A percentile compares a stretch with the other conserved stretches of the same genome.
Conservation (phyloP, 805 yeast species). For the Tetrapisispora pingtungensis region DNA sequence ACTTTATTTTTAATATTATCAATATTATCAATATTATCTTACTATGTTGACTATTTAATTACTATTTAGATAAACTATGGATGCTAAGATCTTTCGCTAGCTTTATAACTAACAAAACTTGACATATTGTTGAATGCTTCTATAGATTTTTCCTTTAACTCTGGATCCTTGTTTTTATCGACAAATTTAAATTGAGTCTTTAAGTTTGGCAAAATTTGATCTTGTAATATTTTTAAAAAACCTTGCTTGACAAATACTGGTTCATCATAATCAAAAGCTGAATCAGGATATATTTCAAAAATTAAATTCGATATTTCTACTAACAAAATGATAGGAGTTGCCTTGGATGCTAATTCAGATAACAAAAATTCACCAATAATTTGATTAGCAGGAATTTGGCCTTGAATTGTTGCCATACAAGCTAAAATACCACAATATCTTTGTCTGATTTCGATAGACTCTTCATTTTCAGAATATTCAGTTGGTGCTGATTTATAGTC, state of each 20-base stretch:
- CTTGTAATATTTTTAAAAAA: slow-evolving; percentile 35
- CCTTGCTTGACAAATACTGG: slow-evolving; percentile 52
- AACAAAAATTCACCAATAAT: slow-evolving; percentile 38
- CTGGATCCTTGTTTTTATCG: slow-evolving; percentile 52
- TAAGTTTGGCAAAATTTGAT: slow-evolving; percentile 36
- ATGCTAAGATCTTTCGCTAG: slow-evolving; percentile 29
- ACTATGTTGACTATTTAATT: neutral
- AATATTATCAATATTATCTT: neutral
- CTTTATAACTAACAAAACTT: slow-evolving; percentile 72
- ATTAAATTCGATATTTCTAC: slow-evolving; percentile 55
- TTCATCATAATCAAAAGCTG: slow-evolving; percentile 51
- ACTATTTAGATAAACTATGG: neutral
- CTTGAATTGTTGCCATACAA: slow-evolving; percentile 38
- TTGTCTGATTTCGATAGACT: slow-evolving; percentile 31
- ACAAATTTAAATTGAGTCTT: slow-evolving; percentile 48
- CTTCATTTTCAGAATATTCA: slow-evolving; percentile 1
- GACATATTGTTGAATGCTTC: slow-evolving; percentile 58
- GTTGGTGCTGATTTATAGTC: slow-evolving; percentile 8
- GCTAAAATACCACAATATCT: slow-evolving; percentile 42
- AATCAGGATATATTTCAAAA: slow-evolving; percentile 76
- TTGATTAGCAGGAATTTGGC: slow-evolving; percentile 36
- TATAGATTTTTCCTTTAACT: slow-evolving; percentile 51
- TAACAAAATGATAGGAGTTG: slow-evolving; percentile 33
- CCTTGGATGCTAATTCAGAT: slow-evolving; percentile 17
- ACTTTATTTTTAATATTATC: neutral